A percentile compares a stretch with the other conserved stretches of the same genome.
Evolutionary conservation across 2,329 filamentous ascomycete genomes (phyloP).

Genomic region (Phoma sp.): DNA sequence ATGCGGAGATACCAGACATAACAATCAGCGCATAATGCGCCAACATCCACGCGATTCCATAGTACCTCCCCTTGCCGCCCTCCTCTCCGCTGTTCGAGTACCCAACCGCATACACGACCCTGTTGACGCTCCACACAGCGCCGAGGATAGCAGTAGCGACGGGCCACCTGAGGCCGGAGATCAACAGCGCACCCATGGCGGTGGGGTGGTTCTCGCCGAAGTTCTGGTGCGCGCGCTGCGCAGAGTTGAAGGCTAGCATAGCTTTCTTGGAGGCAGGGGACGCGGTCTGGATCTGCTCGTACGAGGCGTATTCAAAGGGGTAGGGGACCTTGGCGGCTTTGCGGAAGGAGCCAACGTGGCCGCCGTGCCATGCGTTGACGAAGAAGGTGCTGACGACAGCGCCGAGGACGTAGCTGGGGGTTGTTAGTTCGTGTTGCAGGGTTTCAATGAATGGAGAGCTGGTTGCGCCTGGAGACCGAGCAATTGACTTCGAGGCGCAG

Average conservation of each 20-base stretch:
- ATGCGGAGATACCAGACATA: slow-evolving; percentile 37
- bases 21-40: slow-evolving; percentile 38
- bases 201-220: slow-evolving; percentile 64
- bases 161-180: slow-evolving; percentile 63
- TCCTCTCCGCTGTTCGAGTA: slow-evolving; percentile 51
- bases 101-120: slow-evolving; percentile 57
- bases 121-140: slow-evolving; percentile 57
- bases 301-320: slow-evolving; percentile 65
- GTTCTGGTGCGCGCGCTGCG: slow-evolving; percentile 59
- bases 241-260: slow-evolving; percentile 55
- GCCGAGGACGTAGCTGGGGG: slow-evolving; percentile 60
- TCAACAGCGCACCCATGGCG: slow-evolving; percentile 58
- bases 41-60: slow-evolving; percentile 44
- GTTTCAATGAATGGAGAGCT: neutral
- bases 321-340: slow-evolving; percentile 61
- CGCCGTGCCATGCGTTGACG: slow-evolving; percentile 60
- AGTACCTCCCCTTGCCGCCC: slow-evolving; percentile 54
- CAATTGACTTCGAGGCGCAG: neutral
- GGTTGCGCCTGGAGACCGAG: neutral
- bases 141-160: slow-evolving; percentile 55
- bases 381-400: slow-evolving; percentile 62
- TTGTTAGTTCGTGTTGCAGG: slow-evolving; percentile 7
- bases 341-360: slow-evolving; percentile 55
- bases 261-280: slow-evolving; percentile 50
- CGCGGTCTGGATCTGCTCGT: slow-evolving; percentile 57